These are phyloP conservation scores for Backusella liffmaniae DNA, from an alignment of 192 early-diverging fungal species.

Conservation along the genomic window DNA sequence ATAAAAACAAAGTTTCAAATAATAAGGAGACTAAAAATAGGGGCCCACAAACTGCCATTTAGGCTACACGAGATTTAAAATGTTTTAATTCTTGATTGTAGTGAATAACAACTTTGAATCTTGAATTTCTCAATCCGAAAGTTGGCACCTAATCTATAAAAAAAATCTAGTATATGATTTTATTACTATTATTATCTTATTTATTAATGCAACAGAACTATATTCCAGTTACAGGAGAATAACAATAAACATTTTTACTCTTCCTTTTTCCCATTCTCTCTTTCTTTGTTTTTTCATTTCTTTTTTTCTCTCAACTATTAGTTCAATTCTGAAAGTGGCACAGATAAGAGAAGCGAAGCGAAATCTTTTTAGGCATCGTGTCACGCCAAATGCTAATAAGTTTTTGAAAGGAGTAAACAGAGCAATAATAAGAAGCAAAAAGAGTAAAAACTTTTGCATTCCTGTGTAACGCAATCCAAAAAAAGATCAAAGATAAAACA, in stretches of 20 bases:
- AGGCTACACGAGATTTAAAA: neutral
- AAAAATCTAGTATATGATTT: neutral
- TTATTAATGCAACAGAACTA: neutral
- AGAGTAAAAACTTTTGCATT: neutral
- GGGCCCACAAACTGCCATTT: neutral
- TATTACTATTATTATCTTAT: neutral
- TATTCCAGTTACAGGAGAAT: neutral
- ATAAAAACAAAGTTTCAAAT: conserved; percentile 7
- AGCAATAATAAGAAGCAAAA: conserved; percentile 1
- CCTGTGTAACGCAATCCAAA: neutral
- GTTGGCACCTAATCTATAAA: conserved; percentile 2
- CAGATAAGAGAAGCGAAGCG: neutral
- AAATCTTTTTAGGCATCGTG: neutral
- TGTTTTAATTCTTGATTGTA: conserved; percentile 4
- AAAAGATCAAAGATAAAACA: neutral
- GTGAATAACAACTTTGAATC: conserved; percentile 6
- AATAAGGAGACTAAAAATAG: neutral
- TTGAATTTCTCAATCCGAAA: conserved; percentile 9
- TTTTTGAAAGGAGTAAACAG: neutral
- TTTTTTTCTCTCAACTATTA: neutral
- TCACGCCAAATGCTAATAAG: neutral
- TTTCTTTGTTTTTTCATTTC: neutral
- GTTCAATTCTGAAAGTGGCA: neutral
- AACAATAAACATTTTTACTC: neutral
- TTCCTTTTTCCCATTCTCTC: neutral